Evolutionary conservation across 2,329 filamentous ascomycete genomes (phyloP), one percentile per base, ranked within the genome.

Genomic region (Cyphellophora europaea): DNA sequence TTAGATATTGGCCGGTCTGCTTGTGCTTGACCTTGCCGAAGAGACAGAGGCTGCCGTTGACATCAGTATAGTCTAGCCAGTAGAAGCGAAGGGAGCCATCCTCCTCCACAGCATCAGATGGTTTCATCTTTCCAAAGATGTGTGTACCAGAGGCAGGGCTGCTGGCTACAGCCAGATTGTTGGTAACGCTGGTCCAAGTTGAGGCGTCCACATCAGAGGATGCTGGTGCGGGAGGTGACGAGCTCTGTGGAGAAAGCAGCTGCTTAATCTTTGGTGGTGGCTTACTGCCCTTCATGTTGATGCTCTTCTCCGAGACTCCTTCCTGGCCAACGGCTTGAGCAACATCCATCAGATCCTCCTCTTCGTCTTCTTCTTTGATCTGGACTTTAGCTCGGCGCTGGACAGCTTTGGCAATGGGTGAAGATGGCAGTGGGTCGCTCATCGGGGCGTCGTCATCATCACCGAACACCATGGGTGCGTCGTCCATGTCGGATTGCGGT

Each of bases 21-120:
- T 88, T 94, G 63, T 95, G 87, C 50, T 87, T 77, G 15, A 95
- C 89, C 55, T 98, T 98, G 44, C 91, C 91, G 53, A 98, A 96
- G 8, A 98, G 71, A 56, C 87, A 96, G 6, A 98, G 66, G 48
- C 79, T 91, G 40, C 89, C 89, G 51, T 88, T 87, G 54, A 94
- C 68, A 55, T 98, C 91, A 1, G 82, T 86, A 53, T 94, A 98
- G 59, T 98, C 91, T 5, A 84, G 82, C 91, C 91, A 98, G 65
- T 95, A 98, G 66, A 98, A 86, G 48, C 81, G 80, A 18, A 98
- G 68, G 49, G 83, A 93, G 21, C 89, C 91, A 52, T 98, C 88
- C 43, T 84, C 78, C 56, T 96, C 89, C n/a, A 93, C 63, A n/a
- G 84, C 87, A 58, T 93, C 82, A 43, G 82, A 75, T 38, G 84